Evolutionary conservation across 805 yeast species (phyloP), one percentile per base, ranked within the genome.

Genomic region (Schizosaccharomyces japonicus): DNA sequence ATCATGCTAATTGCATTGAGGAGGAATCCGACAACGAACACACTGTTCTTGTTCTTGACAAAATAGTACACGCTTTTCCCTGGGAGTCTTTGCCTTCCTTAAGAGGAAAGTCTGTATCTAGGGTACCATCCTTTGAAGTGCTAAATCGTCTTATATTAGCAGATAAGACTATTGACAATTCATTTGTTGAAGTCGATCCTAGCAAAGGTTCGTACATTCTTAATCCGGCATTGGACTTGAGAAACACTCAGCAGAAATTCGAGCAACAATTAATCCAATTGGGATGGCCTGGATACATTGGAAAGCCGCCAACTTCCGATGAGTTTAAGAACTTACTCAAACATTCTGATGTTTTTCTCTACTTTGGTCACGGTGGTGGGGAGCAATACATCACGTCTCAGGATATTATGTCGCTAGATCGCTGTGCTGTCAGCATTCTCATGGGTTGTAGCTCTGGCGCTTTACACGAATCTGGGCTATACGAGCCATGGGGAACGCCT

Each of bases 311-410:
- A 0, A 52, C 63, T 0, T 90, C 80, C 49, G 61, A 59, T 0
- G 66, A 70, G 17, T 64, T 84, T 31, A 51, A 67, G 0, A 47
- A 60, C 0, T 66, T 67, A 15, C 56, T 85, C 6, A 50, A 54
- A 2, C 45, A 56, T 1, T 61, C 70, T 1, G 66, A 71, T 33
- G 52, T 80, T 6, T 79, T 78, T 53, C 64, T 87, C 0, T 90
- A 81, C 58, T 67, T 85, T 49, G 99, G 99, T 0, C 99, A 90
- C 61, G 95, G 96, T 0, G 90, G 95, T 3, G 95, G 96, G n/a
- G 87, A 82, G 52, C 84, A 80, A 51, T 83, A 75, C 56, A 63
- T 82, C 8, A 67, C 75, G 28, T 65, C 76, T 1, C 66, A 73
- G 3, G 61, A 70, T 0, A 60, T 84, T 39, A 71, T 71, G 48